Evolutionary conservation across 169 alveolate genomes (phyloP), one percentile per base, ranked within the genome.

Genomic region (Plasmodium inui): DNA sequence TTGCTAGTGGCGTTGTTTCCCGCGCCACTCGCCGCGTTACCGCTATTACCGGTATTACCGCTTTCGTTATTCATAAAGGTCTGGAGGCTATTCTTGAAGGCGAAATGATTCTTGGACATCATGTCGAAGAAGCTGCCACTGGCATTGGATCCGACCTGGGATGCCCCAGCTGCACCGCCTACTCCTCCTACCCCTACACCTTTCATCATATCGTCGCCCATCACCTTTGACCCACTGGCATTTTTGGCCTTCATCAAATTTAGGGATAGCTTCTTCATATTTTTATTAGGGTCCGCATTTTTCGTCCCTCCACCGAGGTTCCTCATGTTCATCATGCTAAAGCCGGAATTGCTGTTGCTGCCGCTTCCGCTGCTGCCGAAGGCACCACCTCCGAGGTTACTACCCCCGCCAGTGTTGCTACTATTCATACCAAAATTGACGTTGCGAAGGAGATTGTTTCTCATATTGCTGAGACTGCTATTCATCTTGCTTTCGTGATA

Each of bases 401-500:
- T 7, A 26, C 41, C 39, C 37, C 78, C 71, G 26, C 46, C 39
- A 19, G 12, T 61, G 44, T 82, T 82, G 14, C 71, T 61, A 61
- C 72, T 82, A 30, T 61, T 79, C 94, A 79, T 79, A 19, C 32
- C 50, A 89, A 79, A 89, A 26, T 70, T 89, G 3, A 44, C 80
- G 71, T 89, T 78, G 14, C 94, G 80, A 9, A 89, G 57, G 9
- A 89, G 34, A 67, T 89, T 89, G 61, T 79, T 89, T 34, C 89
- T 28, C 94, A 89, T 89, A 17, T 26, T 79, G 26, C 82, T 89
- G 2, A 89, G 34, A 32, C 78, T 78, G 32, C 82, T 89, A 71
- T 67, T 89, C 89, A 89, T 89, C 73, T 89, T 89, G n/a, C 57
- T 89, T 2, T 89, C 94, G 50, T 89, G 89, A 57, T 89, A 89